phyloP scores from a whole-genome alignment of 805 yeast genomes.

The Nakazawaea molendinolei region DNA sequence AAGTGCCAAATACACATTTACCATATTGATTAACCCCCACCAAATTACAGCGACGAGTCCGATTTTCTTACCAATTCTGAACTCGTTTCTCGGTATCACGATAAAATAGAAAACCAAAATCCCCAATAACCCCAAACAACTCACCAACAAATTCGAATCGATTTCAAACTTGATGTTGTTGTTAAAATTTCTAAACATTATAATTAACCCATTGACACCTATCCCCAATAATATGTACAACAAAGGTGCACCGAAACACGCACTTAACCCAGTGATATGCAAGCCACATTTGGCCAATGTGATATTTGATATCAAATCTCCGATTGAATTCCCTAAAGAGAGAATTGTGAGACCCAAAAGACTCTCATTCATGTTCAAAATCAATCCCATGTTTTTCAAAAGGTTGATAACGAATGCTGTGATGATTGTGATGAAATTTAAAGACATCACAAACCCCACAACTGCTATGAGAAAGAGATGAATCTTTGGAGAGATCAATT shows the following conservation, averaged over 20 bases:
- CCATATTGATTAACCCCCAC: conserved; percentile 23
- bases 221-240: conserved; percentile 42
- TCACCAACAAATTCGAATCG: conserved; percentile 29
- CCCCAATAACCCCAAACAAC: conserved; percentile 32
- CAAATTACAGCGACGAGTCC: conserved; percentile 27
- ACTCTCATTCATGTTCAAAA: conserved; percentile 39
- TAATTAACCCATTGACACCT: conserved; percentile 38
- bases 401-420: conserved; percentile 24
- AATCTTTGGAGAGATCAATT: neutral
- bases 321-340: conserved; percentile 44
- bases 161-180: conserved; percentile 27
- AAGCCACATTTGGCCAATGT: conserved; percentile 31
- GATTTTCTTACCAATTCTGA: conserved; percentile 36
- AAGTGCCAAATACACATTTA: conserved; percentile 15
- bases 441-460: conserved; percentile 23
- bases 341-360: conserved; percentile 41
- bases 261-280: conserved; percentile 40
- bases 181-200: conserved; percentile 14
- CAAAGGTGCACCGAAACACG: conserved; percentile 50
- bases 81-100: conserved; percentile 36
- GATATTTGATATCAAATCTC: conserved; percentile 44
- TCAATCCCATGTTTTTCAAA: conserved; percentile 37
- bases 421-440: conserved; percentile 22
- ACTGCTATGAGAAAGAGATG: conserved; percentile 15
- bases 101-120: conserved; percentile 32